Evolutionary conservation across 2,329 filamentous ascomycete species (phyloP).

Genomic region (Zelopaecilomyces penicillatus): DNA sequence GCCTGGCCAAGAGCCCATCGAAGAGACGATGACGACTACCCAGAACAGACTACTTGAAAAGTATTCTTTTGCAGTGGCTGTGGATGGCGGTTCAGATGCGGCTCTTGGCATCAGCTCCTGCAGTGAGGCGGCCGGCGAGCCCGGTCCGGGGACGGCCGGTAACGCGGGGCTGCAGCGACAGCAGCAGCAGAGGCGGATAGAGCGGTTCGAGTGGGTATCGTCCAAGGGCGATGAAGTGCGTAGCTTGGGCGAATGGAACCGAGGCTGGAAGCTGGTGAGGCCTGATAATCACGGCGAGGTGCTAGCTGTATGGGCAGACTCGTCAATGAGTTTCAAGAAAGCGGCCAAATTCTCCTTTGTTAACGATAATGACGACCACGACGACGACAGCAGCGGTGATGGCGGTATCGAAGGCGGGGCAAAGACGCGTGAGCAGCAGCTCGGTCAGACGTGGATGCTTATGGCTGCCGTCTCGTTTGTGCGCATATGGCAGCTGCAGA

Average conservation of each 20-base stretch:
- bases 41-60: conserved; percentile 5
- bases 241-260: conserved; percentile 19
- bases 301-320: conserved; percentile 29
- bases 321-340: conserved; percentile 14
- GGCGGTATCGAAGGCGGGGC: conserved; percentile 13
- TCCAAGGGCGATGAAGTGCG: conserved; percentile 25
- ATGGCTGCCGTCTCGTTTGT: conserved; percentile 30
- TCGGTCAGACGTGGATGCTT: conserved; percentile 35
- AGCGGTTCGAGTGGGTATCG: conserved; percentile 36
- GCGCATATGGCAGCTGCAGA: conserved; percentile 9
- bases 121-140: conserved; percentile 5
- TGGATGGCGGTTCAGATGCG: conserved; percentile 10
- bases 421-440: conserved; percentile 19
- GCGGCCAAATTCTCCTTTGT: conserved; percentile 32
- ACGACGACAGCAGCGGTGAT: too few species aligned
- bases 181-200: conserved; percentile 10
- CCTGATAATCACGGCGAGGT: conserved; percentile 30
- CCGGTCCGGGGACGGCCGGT: too few species aligned
- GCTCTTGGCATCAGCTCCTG: too few species aligned
- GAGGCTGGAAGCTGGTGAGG: conserved; percentile 31
- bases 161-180: too few species aligned
- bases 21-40: conserved; percentile 6
- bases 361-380: conserved; percentile 16
- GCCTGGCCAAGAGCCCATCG: conserved; percentile 5
- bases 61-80: conserved; percentile 28